Base-by-base conservation (phyloP, 306 rosid genomes). In the Fragaria vesca region DNA sequence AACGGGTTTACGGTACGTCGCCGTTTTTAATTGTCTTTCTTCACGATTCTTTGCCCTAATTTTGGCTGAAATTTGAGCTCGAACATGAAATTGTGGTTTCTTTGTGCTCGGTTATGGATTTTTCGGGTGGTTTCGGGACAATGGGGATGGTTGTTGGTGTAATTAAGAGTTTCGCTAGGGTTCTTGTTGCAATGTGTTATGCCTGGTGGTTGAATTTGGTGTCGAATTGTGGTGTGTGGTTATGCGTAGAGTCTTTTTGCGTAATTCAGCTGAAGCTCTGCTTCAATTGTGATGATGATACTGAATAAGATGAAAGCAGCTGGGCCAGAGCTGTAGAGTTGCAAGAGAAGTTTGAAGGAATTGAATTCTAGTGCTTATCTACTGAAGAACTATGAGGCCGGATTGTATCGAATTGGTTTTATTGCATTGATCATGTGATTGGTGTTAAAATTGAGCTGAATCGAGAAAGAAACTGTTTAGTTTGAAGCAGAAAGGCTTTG, bases 1-100 rank as follows among this genome's bases (percentile, higher is more conserved):
- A 95, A 75, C 87, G 99, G 77, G 99, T 95, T 45, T 95, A 95
- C 81, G 97, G 99, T 94, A 74, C 66, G 76, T 46, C 74, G 30
- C 52, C 66, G 61, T 46, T 28, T 71, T 26, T 0, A 13, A 13
- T 45, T 15, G 18, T 45, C n/a, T 61, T 43, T 60, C 30, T 12
- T 60, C 69, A 75, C 43, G 38, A 69, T 62, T 62, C 28, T 75
- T 30, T 43, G 30, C 46, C 26, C 43, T 16, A 8, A 43, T 8
- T 36, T 66, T 18, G 2, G 47, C 48, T 20, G 12, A 1, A 40
- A 10, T n/a, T 67, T 68, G 34, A 43, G 72, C 72, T 68, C 20
- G 18, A 28, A 5, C 6, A 6, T 3, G 69, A 2, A 43, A 9
- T 60, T 74, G 20, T 69, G 46, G 72, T 69, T 62, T 75, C 43